Base-by-base conservation (phyloP, 2,329 filamentous ascomycete species). In the Colletotrichum paranaense region DNA sequence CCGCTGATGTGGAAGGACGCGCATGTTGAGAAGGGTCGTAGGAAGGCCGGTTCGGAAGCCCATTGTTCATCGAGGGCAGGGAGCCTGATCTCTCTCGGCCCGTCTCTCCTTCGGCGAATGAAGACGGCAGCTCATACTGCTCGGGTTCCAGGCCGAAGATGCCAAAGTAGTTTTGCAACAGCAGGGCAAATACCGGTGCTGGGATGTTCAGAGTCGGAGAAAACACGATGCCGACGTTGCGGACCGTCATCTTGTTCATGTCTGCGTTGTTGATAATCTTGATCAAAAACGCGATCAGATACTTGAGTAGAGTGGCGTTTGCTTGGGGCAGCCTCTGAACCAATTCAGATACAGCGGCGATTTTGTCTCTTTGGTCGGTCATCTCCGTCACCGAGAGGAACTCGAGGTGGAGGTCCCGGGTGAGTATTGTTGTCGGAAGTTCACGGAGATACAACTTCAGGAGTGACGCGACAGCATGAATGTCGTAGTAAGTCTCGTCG, bases 221-320 rank as follows among this genome's bases (percentile, higher is more conserved):
- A 82, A 99, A 99, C 69, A 99, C 96, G 78, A 99, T 98, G 76
- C 97, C 96, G 67, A 99, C 94, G 79, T 99, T 99, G 76, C 96
- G 92, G 66, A 98, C 94, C 12, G 94, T 98, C 97, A 99, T 99
- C 87, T 98, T 98, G 86, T 99, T 99, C 75, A 93, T 87, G 77
- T 94, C 92, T 7, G 95, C 88, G 78, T 98, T 95, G 82, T 97
- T 95, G 79, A 98, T 95, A 78, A 99, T 96, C 79, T 93, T 93
- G 80, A 98, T 94, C 78, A 99, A 84, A 84, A 98, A 98, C 4
- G 93, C 91, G 60, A 96, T 94, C 68, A 99, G 86, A 75, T 97
- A 95, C 78, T 93, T 92, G 52, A 99, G 87, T 56, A 99, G 86
- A 3, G 94, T 92, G 59, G 92, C 90, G 75, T 99, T 99, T 46